phyloP scores from a whole-genome alignment of 495 filamentous ascomycete species.

The Neurospora cerealis region DNA sequence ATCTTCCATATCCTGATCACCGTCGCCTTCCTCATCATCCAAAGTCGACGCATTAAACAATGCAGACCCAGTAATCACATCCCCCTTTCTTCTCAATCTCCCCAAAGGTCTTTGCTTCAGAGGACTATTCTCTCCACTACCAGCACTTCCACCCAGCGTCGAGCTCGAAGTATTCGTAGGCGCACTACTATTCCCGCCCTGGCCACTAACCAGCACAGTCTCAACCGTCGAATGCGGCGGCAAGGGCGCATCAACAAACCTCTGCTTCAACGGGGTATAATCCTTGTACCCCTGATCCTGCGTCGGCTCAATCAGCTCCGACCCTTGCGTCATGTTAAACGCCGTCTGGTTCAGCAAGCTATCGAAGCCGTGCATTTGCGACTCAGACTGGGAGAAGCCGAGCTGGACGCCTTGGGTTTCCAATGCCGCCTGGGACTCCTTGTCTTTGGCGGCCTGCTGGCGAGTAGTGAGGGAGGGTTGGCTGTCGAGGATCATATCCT shows the following conservation, averaged over 20 bases:
- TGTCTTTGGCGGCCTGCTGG: neutral
- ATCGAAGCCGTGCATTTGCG: slow-evolving; percentile 43
- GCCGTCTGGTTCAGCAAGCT: slow-evolving; percentile 29
- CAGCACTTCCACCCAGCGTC: slow-evolving; percentile 29
- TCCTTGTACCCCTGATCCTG: slow-evolving; percentile 73
- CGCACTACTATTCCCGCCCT: neutral
- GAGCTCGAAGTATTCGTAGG: neutral
- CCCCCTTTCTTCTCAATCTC: slow-evolving; percentile 43
- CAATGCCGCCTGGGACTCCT: slow-evolving; percentile 22
- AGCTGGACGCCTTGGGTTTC: slow-evolving; percentile 41
- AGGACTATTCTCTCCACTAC: slow-evolving; percentile 29
- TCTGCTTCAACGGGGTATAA: slow-evolving; percentile 42
- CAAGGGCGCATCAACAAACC: slow-evolving; percentile 41
- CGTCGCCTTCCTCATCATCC: slow-evolving; percentile 43
- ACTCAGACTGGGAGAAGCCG: slow-evolving; percentile 43
- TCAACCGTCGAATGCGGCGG: slow-evolving; percentile 49
- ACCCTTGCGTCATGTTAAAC: slow-evolving; percentile 39
- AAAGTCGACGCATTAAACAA: slow-evolving; percentile 18
- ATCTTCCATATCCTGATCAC: slow-evolving; percentile 36
- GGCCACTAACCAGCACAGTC: slow-evolving; percentile 46
- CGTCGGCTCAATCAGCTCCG: slow-evolving; percentile 62
- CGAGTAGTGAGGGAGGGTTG: slow-evolving; percentile 28
- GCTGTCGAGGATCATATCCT: slow-evolving; percentile 56
- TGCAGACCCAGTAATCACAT: slow-evolving; percentile 12
- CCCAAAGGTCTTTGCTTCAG: slow-evolving; percentile 12